Evolutionary conservation across 2,329 filamentous ascomycete genomes (phyloP).

Genomic region (Proliferodiscus dingleyae): DNA sequence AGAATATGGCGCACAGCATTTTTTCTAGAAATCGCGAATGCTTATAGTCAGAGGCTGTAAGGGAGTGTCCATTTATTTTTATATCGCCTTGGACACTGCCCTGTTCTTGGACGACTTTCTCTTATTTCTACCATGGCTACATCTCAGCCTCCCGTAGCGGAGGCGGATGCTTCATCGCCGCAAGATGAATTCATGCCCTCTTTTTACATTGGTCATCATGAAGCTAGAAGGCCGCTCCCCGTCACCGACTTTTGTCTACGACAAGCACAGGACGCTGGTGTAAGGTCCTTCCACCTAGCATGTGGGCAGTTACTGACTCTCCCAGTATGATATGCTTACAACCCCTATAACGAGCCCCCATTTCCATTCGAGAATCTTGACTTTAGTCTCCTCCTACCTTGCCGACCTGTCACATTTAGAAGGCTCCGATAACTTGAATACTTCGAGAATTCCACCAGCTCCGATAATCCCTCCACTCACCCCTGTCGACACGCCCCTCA

Average conservation of each 20-base stretch:
- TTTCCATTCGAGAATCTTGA: conserved; percentile 65
- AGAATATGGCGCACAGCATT: too few species aligned
- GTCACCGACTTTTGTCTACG: conserved; percentile 61
- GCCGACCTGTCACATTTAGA: conserved; percentile 40
- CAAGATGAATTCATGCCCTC: conserved; percentile 35
- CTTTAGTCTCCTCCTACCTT: conserved; percentile 51
- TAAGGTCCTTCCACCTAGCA: conserved; percentile 39
- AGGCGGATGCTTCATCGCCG: conserved; percentile 17
- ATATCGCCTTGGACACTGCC: neutral
- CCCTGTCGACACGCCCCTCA: conserved; percentile 71
- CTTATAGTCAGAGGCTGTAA: too few species aligned
- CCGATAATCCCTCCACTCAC: conserved; percentile 65
- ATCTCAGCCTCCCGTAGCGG: conserved; percentile 4
- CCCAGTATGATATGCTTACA: conserved; percentile 73
- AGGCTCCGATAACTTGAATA: conserved; percentile 31
- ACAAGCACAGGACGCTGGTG: conserved; percentile 63
- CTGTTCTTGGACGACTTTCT: neutral
- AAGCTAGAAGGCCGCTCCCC: conserved; percentile 55
- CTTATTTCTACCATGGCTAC: conserved; percentile 1
- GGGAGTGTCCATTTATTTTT: neutral
- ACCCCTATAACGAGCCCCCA: conserved; percentile 70
- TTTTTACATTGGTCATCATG: conserved; percentile 73
- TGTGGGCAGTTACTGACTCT: conserved; percentile 21
- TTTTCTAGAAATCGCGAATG: too few species aligned
- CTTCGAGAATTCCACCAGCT: conserved; percentile 44